A percentile compares a stretch with the other conserved stretches of the same genome.
Conservation (phyloP, 2,329 filamentous ascomycete genomes). For the Domatiomyces catenatus region DNA sequence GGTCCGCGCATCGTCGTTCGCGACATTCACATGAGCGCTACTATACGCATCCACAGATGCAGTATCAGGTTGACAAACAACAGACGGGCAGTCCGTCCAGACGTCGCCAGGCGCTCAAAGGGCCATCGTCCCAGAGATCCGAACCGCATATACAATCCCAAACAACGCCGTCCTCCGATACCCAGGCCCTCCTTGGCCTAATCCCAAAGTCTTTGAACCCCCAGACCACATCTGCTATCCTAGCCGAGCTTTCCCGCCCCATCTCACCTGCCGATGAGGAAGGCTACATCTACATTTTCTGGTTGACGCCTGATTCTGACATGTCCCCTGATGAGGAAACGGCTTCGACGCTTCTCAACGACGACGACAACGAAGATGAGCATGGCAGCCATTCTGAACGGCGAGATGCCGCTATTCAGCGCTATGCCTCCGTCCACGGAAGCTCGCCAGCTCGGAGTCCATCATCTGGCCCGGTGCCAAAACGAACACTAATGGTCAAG, state of each 20-base stretch:
- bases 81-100: background rate
- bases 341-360: constrained; percentile 42
- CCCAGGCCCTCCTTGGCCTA: constrained; percentile 41
- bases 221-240: constrained; percentile 51
- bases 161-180: constrained; percentile 22
- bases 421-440: constrained; percentile 17
- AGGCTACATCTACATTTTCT: constrained; percentile 98
- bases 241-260: constrained; percentile 61
- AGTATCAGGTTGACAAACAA: background rate
- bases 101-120: background rate
- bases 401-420: constrained; percentile 19
- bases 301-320: constrained; percentile 59
- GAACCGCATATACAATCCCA: background rate
- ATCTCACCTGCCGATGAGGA: constrained; percentile 60
- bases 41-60: background rate
- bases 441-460: constrained; percentile 19
- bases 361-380: constrained; percentile 10
- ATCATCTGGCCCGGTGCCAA: background rate
- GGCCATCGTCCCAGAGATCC: background rate
- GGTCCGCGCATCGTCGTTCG: background rate
- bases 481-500: constrained; percentile 50
- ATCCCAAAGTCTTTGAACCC: constrained; percentile 56
- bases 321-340: constrained; percentile 42
- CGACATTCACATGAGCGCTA: background rate
- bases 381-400: constrained; percentile 5